Conservation (phyloP, 106 monocot genomes). For the Dendrobium catenatum region DNA sequence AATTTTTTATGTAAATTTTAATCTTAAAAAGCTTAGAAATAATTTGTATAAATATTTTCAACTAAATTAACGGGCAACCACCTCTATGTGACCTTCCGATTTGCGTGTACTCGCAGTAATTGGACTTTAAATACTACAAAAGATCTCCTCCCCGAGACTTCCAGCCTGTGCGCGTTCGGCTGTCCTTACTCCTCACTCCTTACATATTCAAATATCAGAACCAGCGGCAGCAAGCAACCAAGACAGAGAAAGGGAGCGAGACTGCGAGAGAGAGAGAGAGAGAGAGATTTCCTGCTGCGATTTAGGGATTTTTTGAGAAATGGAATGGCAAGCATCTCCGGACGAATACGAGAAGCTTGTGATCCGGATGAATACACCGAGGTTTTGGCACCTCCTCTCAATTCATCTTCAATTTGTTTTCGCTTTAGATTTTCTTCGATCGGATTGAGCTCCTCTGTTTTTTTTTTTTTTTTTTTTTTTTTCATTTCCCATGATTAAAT, state of each 20-base stretch:
- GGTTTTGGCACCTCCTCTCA: conserved; percentile 14
- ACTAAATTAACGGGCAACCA: too few relatives aligned
- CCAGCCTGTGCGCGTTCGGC: not conserved
- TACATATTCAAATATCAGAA: not conserved
- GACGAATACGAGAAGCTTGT: conserved; percentile 82
- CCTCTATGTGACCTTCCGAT: too few relatives aligned
- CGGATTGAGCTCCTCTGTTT: not conserved
- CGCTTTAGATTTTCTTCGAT: not conserved
- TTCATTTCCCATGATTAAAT: not conserved
- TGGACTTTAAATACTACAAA: too few relatives aligned
- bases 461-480: not conserved
- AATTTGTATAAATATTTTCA: too few relatives aligned
- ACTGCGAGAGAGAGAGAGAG: not conserved
- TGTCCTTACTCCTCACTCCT: not conserved
- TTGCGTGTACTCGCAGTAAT: too few relatives aligned
- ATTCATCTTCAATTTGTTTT: not conserved
- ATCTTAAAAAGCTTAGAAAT: too few relatives aligned
- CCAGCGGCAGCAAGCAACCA: not conserved
- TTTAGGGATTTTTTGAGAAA: conserved; percentile 8
- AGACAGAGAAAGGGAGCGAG: not conserved
- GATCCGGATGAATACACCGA: conserved; percentile 58
- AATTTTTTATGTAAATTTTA: too few relatives aligned
- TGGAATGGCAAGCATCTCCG: conserved; percentile 46
- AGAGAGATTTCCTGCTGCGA: not conserved
- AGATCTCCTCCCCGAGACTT: too few relatives aligned